Conservation (phyloP, 768 basidiomycete genomes). For the Cystofilobasidium bisporidii region DNA sequence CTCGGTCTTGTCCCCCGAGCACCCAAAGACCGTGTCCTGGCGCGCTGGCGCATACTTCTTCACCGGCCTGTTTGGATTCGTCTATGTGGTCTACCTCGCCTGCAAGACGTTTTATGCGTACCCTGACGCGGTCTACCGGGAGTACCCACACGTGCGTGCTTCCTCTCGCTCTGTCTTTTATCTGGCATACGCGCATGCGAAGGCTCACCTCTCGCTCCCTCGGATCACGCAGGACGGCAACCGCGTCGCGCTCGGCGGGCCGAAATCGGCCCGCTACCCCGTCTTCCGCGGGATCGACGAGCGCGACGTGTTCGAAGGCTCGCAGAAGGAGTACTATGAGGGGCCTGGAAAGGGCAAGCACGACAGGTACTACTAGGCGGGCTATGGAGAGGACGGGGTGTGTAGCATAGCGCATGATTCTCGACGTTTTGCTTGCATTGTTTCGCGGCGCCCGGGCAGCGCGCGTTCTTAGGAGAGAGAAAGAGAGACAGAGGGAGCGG, state of each 20-base stretch:
- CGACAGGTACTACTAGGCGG: background rate
- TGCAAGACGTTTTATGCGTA: background rate
- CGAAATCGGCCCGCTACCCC: background rate
- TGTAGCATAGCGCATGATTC: no score
- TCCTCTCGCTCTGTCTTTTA: background rate
- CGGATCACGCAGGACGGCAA: background rate
- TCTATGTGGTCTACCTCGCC: background rate
- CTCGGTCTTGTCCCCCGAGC: background rate
- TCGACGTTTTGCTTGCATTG: no score
- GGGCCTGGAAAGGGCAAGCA: background rate
- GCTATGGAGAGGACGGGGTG: background rate
- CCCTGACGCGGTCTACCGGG: conserved; percentile 1
- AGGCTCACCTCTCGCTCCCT: background rate
- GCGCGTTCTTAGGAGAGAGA: no score
- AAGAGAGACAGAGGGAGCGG: no score
- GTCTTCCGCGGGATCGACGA: conserved; percentile 15
- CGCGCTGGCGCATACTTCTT: background rate
- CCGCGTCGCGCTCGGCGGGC: background rate
- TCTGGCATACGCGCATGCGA: no score
- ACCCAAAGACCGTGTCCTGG: background rate
- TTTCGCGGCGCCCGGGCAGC: no score
- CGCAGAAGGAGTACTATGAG: conserved; percentile 21
- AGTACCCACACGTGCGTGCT: conserved; percentile 21
- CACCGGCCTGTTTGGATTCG: background rate
- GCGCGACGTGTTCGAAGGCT: conserved; percentile 17